Evolutionary conservation across 2,329 filamentous ascomycete genomes (phyloP), one percentile per base, ranked within the genome.

Genomic region (Emmonsiellopsis sp.): DNA sequence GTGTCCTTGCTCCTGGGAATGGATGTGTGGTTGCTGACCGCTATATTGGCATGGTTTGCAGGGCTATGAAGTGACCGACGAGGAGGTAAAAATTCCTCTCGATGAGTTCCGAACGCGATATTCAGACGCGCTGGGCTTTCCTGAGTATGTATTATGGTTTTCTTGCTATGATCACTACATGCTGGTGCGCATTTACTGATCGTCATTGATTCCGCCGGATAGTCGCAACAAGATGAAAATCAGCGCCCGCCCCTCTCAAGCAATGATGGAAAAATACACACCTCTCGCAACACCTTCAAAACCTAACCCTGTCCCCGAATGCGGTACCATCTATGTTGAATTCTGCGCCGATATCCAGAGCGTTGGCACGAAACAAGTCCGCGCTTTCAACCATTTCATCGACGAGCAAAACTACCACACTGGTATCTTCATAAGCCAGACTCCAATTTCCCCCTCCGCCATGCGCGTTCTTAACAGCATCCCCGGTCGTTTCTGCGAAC

Each of bases 41-140:
- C 16, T 20, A n/a, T 57, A 59, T 66, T 48, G 62, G 62, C 55
- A 58, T 59, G 51, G 50, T 40, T 15, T 52, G 43, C 70, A 96
- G 91, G 93, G 94, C 64, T 98, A 98, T 74, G 87, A 95, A 67
- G 80, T 98, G 42, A 81, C 87, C 38, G 89, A 96, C 60, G 86
- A 90, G 50, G 93, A 98, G 76, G 82, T 95, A 69, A 85, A 85
- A 68, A 87, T 97, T 62, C 81, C 86, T 10, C 84, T 96, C 32
- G 83, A 89, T n/a, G 81, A 86, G 20, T 98, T 97, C 75, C 82
- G 81, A 64, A 62, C 68, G 55, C 80, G 86, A 66, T 96, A 85
- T 73, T 80, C 81, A 65, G 82, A 85, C 66, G 76, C 79, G 49
- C 84, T 87, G 64, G 89, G 90, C 61, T 81, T 80, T 55, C 81